Base-by-base conservation (phyloP, 2,329 filamentous ascomycete genomes). In the Pestalotiopsis sp. region DNA sequence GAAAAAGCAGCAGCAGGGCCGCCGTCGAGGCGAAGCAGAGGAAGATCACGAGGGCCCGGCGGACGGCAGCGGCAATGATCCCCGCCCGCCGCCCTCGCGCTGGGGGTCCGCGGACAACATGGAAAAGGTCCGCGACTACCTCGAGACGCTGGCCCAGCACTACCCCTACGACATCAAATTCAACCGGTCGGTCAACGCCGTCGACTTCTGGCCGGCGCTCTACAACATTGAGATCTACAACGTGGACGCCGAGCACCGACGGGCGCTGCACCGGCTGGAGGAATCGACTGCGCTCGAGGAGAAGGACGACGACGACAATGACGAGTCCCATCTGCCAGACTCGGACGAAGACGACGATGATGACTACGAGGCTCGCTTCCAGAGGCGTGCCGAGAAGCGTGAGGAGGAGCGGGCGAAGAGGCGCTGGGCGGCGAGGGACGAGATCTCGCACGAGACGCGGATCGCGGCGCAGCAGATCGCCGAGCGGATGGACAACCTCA, bases 221-320 rank as follows among this genome's bases (percentile, higher is more conserved):
- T 91, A 95, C 73, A 90, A 90, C 63, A 87, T 94, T 60, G 95
- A 96, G 88, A 87, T 97, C 65, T 95, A 93, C 77, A 89, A 92
- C 70, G 84, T 90, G 1, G 88, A 93, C 75, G 84, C 88, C 61
- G 90, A 90, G 82, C 87, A 87, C 75, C 81, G 78, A 67, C 76
- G 77, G 64, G 85, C 80, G 12, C 75, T 87, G 49, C 77, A 82
- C 66, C 77, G 75, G 12, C 72, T 85, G 12, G 71, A 76, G 41
- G 67, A 73, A 14, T 66, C 71, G 5, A 68, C 70, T 1, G 52
- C 64, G 1, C 63, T 69, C 11, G 68, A 65, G 2, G 74, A 74
- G 27, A 74, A 75, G 2, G 74, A 74, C 25, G 74, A 75, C 3
- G 69, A 71, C 17, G 70, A 71, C 4, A 9, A 36, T 36, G 66